Percentiles rank a stretch among this genome's conserved stretches.
Evolutionary conservation across 352 stramenopile genomes (phyloP).

Genomic region (Phytophthora pluvialis): DNA sequence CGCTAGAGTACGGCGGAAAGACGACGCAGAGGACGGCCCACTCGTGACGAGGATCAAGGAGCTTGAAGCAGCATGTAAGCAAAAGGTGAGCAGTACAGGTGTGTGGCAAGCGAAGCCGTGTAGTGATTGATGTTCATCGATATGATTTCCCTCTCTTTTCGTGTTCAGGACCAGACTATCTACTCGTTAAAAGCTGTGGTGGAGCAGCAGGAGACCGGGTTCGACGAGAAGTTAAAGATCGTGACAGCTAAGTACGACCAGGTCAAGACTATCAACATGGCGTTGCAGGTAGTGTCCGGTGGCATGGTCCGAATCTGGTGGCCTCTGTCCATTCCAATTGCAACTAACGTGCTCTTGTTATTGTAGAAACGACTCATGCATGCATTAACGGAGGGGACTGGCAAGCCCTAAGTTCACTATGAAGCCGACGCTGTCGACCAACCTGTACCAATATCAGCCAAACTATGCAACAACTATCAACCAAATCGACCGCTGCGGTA

Average conservation of each 20-base stretch:
- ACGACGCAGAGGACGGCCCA: conserved; percentile 28
- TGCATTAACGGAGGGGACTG: conserved; percentile 44
- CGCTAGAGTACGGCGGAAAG: conserved; percentile 21
- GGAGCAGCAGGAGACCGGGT: conserved; percentile 69
- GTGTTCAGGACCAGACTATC: conserved; percentile 66
- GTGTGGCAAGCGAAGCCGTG: background rate
- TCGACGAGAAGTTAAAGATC: conserved; percentile 77
- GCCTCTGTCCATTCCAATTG: background rate
- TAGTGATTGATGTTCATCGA: background rate
- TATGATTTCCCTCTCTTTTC: background rate
- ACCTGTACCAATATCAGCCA: conserved; percentile 20
- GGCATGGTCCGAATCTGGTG: background rate
- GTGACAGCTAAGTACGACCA: conserved; percentile 79
- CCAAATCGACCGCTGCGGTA: conserved; percentile 15
- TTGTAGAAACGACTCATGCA: conserved; percentile 65
- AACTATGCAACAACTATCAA: conserved; percentile 6
- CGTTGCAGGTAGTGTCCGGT: conserved; percentile 69
- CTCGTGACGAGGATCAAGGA: conserved; percentile 54
- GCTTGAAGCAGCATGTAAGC: conserved; percentile 73
- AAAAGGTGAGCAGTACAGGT: conserved; percentile 53
- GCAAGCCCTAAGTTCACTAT: conserved; percentile 29
- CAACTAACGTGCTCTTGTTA: conserved; percentile 2
- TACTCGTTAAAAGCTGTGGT: conserved; percentile 67
- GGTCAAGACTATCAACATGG: conserved; percentile 82
- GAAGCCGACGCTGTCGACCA: background rate